phyloP scores from a whole-genome alignment of 2,329 filamentous ascomycete species.

The Aspergillus calidoustus region DNA sequence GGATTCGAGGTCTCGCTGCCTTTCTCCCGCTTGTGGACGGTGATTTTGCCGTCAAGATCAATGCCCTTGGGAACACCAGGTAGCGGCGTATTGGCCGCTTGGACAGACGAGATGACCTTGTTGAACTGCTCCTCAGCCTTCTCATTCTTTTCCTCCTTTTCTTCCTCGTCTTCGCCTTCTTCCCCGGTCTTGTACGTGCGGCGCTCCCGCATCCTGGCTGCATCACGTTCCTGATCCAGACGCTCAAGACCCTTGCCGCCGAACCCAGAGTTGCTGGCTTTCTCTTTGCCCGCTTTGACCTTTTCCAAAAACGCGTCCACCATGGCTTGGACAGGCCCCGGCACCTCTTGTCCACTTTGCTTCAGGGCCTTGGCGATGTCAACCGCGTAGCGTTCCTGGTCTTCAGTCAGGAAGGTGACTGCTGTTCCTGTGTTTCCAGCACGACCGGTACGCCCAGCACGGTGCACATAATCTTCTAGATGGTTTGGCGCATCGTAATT shows the following conservation, averaged over 20 bases:
- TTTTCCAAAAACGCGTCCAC: conserved; percentile 79
- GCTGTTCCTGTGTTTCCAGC: conserved; percentile 94
- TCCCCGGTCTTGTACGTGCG: conserved; percentile 91
- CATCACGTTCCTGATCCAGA: conserved; percentile 88
- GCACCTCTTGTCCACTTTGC: conserved; percentile 84
- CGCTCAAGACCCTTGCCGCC: conserved; percentile 92
- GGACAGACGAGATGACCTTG: conserved; percentile 67
- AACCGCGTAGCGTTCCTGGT: conserved; percentile 87
- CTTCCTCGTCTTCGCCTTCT: conserved; percentile 75
- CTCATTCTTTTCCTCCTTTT: conserved; percentile 70
- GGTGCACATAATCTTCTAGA: conserved; percentile 94
- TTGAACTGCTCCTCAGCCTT: conserved; percentile 61
- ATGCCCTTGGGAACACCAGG: conserved; percentile 59
- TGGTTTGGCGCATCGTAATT: conserved; percentile 96
- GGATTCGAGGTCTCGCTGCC: conserved; percentile 60
- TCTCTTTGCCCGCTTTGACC: conserved; percentile 89
- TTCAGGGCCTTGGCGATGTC: conserved; percentile 91
- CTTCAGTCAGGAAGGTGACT: conserved; percentile 89
- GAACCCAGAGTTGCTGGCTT: conserved; percentile 81
- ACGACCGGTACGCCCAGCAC: conserved; percentile 89
- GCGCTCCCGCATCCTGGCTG: conserved; percentile 81
- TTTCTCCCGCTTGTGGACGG: conserved; percentile 72
- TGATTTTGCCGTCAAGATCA: conserved; percentile 70
- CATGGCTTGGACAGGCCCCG: conserved; percentile 67
- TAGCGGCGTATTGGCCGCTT: conserved; percentile 60